A percentile compares a stretch with the other conserved stretches of the same genome.
phyloP scores from a whole-genome alignment of 768 basidiomycete species.

The Auriculariales sp. region DNA sequence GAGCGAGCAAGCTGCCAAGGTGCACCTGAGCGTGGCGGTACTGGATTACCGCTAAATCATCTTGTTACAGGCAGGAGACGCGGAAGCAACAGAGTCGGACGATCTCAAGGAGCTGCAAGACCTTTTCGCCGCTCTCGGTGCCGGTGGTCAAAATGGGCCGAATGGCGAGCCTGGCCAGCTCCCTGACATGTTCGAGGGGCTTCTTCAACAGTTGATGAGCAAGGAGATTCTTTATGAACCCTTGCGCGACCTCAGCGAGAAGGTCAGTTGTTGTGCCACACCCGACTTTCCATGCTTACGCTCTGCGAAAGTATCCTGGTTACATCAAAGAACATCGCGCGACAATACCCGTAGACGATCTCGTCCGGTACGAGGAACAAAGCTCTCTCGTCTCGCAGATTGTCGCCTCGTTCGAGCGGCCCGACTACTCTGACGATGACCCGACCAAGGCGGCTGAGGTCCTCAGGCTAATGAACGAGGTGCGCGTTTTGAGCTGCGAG shows the following conservation, averaged over 20 bases:
- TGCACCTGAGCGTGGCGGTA: slow-evolving; percentile 9
- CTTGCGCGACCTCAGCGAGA: slow-evolving; percentile 60
- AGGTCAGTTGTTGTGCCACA: slow-evolving; percentile 23
- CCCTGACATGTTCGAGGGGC: slow-evolving; percentile 54
- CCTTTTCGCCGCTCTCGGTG: slow-evolving; percentile 30
- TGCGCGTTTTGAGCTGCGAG: slow-evolving; percentile 14
- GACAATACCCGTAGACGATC: slow-evolving; percentile 42
- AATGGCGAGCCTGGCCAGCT: slow-evolving; percentile 34
- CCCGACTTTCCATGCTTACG: neutral
- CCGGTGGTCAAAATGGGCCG: slow-evolving; percentile 11
- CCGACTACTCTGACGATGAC: slow-evolving; percentile 42
- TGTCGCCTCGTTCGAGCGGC: slow-evolving; percentile 49
- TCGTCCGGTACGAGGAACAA: slow-evolving; percentile 50
- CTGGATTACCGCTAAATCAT: neutral
- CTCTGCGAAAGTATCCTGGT: slow-evolving; percentile 45
- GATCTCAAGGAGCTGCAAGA: slow-evolving; percentile 6
- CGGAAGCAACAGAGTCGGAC: slow-evolving; percentile 18
- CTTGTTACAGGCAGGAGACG: slow-evolving; percentile 4
- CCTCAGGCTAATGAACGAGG: slow-evolving; percentile 64
- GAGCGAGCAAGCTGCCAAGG: slow-evolving; percentile 44
- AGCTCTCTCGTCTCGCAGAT: slow-evolving; percentile 39
- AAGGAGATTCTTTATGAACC: slow-evolving; percentile 81
- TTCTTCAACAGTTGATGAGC: slow-evolving; percentile 72
- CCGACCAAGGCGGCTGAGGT: slow-evolving; percentile 30
- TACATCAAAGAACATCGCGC: slow-evolving; percentile 48